Base-by-base conservation (phyloP, 345 rosid species). In the Arabidopsis suecica region DNA sequence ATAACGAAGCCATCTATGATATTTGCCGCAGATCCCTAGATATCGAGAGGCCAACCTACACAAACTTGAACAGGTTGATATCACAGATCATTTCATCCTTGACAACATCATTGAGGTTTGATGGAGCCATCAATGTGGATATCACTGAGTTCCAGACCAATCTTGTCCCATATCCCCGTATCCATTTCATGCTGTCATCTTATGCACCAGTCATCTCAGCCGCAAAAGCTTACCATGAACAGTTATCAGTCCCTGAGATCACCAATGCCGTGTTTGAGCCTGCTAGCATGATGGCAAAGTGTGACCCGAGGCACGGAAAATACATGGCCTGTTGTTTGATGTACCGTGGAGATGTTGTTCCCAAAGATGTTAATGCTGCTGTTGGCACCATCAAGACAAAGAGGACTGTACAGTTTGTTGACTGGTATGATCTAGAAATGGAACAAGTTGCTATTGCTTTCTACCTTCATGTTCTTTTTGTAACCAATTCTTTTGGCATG, bases 241-340 rank as follows among this genome's bases (percentile, higher is more conserved):
- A 87, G 81, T 54, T 87, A 14, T 87, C 91, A 6, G 78, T 87
- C 47, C 91, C 91, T 37, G 88, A 87, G 80, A 87, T 87, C 75
- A 87, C 91, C 49, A 87, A 85, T 68, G 87, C 87, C 0, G 91
- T 87, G 58, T 87, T 87, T 76, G 91, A 87, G 81, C 91, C 91
- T 9, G 69, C 87, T 34, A 87, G 91, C 65, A 87, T 87, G 89
- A 87, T 87, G 91, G 91, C 91, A 2, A 87, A 87, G 78, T 87
- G 91, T 74, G 91, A 87, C 47, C 91, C 91, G 0, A 78, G 91
- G 82, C 79, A 85, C 0, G 89, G 91, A 60, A 87, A 87, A 28
- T 87, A 87, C 84, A 85, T 87, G 91, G 91, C 91, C 0, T 87
- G 91, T 82, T 87, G 91, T 72, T 84, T 87, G 82, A 87, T 87